Base-by-base conservation (phyloP, 192 early-diverging fungal species). In the Funneliformis mosseae region DNA sequence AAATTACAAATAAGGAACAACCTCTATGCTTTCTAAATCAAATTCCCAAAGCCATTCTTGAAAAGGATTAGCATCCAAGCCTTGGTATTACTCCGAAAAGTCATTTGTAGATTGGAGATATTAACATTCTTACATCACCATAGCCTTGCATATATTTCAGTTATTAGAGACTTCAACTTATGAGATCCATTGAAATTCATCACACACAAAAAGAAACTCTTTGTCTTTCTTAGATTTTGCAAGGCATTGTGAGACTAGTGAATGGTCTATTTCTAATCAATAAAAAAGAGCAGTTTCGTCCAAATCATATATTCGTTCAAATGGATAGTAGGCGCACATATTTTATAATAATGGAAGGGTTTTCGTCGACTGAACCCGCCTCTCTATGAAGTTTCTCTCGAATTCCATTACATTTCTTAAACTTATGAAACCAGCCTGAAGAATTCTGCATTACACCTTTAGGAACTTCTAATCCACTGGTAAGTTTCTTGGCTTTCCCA, bases 341-440 rank as follows among this genome's bases (percentile, higher is more conserved):
- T 70, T 33, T 23, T 79, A 5, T 48, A 79, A 67, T 8, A 50
- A 23, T 62, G 64, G 64, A 16, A 66, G 41, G 1, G 10, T 28
- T 46, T 41, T 46, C 4, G 45, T 79, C 25, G 7, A 12, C 63
- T 8, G 41, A 79, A 69, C 1, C 38, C 39, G 62, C 77, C n/a
- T 79, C 64, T 45, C 64, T 10, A 16, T 2, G 33, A 33, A 33
- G 33, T 33, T 33, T 33, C 3, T 33, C 3, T 3, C 33, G 3
- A 33, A 86, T 63, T 12, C 83, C 85, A 76, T 86, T 81, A 55
- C 75, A 66, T 48, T 79, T 23, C 45, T 86, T 86, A 64, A 86
- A 86, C 63, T 84, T 84, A 72, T 79, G 68, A 50, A 86, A 77
- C 85, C 81, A 86, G 0, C 81, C 83, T 45, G 77, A 78, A 23